Base-by-base conservation (phyloP, 208 protist species). In the Leishmania lainsoni region DNA sequence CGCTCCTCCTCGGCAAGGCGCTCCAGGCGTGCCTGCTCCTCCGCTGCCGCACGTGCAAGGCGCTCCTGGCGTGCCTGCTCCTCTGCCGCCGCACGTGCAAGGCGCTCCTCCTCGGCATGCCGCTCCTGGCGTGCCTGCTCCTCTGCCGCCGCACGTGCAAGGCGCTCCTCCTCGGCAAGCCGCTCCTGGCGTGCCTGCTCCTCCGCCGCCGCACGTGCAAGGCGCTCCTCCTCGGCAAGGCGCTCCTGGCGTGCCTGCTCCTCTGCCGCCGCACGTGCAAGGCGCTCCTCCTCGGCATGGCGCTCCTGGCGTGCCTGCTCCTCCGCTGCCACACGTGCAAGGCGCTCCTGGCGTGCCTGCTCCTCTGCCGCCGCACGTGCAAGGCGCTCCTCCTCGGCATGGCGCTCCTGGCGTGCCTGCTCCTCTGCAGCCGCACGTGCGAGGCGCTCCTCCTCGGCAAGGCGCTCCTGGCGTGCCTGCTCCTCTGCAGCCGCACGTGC, bases 31-130 rank as follows among this genome's bases (percentile, higher is more conserved):
- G 35, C 35, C 35, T 39, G 51, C 51, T 54, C 51, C 51, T 54
- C 51, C 51, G 1, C 51, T 4, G 51, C 51, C 3, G 35, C 35
- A 39, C 35, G 35, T 39, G 35, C 35, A 39, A 39, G 35, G 0
- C 35, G 35, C 35, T 39, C 35, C 35, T 39, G 51, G 9, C 51
- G 58, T 45, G 10, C 32, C 39, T 71, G 29, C 42, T 71, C 66
- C 66, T n/a, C 63, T 32, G 63, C 29, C 35, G 65, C 77, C 48
- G 59, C 70, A 20, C 77, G 51, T 16, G 69, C 81, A 29, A 83
- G 79, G 22, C 59, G 58, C 26, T 63, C 26, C 58, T 63, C 22
- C 58, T 26, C 58, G 12, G 51, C 51, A 8, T 54, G 51, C 3
- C 51, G 51, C 51, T 54, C 51, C 9, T 8, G 51, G 9, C 51